phyloP scores from a whole-genome alignment of 305 asterid species.

The Ilex paraguariensis region DNA sequence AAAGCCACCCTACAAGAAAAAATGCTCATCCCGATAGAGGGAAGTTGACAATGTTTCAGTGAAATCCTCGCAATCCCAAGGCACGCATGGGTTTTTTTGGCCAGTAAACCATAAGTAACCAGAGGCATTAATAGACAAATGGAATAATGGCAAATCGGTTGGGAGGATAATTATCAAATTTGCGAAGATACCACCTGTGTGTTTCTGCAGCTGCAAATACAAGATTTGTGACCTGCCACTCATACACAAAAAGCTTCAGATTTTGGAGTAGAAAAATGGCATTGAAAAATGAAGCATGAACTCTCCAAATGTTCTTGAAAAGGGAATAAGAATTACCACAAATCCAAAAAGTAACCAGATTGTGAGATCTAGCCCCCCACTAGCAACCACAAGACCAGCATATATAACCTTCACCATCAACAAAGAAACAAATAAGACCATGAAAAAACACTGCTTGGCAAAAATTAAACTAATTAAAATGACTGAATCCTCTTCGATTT shows the following conservation, averaged over 20 bases:
- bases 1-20: neutral
- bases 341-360: conserved; percentile 68
- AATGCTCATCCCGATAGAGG: neutral
- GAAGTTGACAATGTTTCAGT: no score
- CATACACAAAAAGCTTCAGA: neutral
- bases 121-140: conserved; percentile 29
- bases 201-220: conserved; percentile 27
- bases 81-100: neutral
- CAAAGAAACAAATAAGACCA: neutral
- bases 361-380: conserved; percentile 67
- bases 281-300: neutral
- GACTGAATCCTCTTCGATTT: no score
- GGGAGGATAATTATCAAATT: conserved; percentile 74
- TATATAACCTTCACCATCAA: conserved; percentile 54
- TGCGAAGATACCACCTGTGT: conserved; percentile 69
- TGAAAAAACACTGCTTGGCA: neutral
- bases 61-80: neutral
- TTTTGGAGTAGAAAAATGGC: neutral
- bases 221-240: conserved; percentile 63
- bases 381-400: conserved; percentile 60
- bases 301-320: neutral
- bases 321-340: conserved; percentile 43
- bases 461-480: no score
- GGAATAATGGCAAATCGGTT: conserved; percentile 60
- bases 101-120: neutral